Evolutionary conservation across 192 early-diverging fungal genomes (phyloP).

Genomic region (Coemansia sp.): DNA sequence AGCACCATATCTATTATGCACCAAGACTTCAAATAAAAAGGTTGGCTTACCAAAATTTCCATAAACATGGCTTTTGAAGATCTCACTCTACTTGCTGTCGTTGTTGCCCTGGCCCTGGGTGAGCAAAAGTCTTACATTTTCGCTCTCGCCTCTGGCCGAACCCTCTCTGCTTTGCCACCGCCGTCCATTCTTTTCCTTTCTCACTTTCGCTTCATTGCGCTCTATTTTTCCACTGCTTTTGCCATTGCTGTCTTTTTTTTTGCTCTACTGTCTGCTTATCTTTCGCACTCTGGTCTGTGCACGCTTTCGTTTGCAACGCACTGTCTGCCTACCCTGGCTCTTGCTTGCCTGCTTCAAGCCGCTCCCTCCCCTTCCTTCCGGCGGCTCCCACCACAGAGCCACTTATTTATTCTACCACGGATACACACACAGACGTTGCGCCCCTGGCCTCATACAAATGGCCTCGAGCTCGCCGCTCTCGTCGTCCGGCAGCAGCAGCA

Average conservation of each 20-base stretch:
- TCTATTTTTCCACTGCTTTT: neutral
- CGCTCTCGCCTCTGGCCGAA: neutral
- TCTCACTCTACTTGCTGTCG: no score
- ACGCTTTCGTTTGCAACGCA: conserved; percentile 1
- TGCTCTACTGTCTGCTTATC: conserved; percentile 1
- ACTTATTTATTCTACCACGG: neutral
- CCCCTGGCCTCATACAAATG: conserved; percentile 15
- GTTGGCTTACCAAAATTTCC: no score
- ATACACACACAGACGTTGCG: neutral
- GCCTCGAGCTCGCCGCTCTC: conserved; percentile 46
- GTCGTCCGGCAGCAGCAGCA: conserved; percentile 47
- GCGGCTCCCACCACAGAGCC: neutral
- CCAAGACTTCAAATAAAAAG: no score
- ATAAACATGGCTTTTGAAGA: no score
- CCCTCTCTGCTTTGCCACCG: neutral
- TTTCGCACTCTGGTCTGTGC: neutral
- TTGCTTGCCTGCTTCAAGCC: neutral
- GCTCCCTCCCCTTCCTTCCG: neutral
- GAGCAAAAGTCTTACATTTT: neutral
- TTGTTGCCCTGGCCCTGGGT: neutral
- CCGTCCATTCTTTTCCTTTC: neutral
- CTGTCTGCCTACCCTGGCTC: neutral
- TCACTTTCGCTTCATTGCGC: neutral
- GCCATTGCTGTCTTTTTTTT: neutral
- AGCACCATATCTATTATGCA: neutral